Base-by-base conservation (phyloP, 2,329 filamentous ascomycete genomes). In the Colletotrichum eleusines region DNA sequence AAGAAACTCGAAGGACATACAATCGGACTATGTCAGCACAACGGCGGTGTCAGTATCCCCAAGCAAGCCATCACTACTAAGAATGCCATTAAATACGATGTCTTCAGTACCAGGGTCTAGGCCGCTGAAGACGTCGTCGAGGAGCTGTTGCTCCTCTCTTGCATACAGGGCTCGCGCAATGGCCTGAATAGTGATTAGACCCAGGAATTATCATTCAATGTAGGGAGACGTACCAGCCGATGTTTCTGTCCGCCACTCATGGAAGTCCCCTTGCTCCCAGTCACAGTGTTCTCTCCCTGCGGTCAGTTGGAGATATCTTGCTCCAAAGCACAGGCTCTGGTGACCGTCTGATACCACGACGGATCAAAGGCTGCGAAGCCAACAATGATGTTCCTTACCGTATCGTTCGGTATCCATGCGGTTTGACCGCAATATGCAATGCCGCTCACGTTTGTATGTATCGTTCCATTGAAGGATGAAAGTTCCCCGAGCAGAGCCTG, bases 181-280 rank as follows among this genome's bases (percentile, higher is more conserved):
- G 12, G 75, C 73, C 73, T 76, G 8, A 3, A 7, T 23, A 16
- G 8, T 5, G 42, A 12, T 64, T 33, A 71, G 42, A 9, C 16
- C 23, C 31, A 9, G 51, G 31, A 6, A n/a, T 6, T 3, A 16
- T 2, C 20, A 7, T 2, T 3, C 1, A 1, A 1, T 2, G 2
- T 14, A 7, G 28, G 18, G 14, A 2, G 16, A 28, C 70, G 20
- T 44, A 72, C 70, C 16, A 81, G 71, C 20, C 80, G 73, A 35
- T 80, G 78, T 8, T 76, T 79, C 68, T 83, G 80, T 0, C 81
- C 81, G 28, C 82, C 81, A 5, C 80, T 83, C 11, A 83, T 72
- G 0, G 75, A 76, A 20, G 81, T 78, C 0, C 81, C 81, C 51
- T 78, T 79, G 12, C 76, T 80, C 2, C 82, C 81, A n/a, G 80